phyloP scores from a whole-genome alignment of 768 basidiomycete genomes.

The Crassisporium funariophilum region DNA sequence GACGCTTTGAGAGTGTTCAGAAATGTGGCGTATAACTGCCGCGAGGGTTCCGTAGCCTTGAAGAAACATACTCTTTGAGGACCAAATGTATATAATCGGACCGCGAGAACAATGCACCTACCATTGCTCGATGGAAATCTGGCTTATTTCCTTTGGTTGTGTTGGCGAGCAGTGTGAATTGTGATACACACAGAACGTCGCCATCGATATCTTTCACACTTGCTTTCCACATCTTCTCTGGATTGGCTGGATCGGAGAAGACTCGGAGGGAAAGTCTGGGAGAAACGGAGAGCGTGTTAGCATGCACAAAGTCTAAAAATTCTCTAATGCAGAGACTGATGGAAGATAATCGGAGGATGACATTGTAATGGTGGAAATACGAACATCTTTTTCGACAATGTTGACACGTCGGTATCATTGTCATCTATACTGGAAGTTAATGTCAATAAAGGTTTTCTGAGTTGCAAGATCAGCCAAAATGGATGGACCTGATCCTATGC shows the following conservation, averaged over 20 bases:
- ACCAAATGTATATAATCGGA: background rate
- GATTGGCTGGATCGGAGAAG: conserved; percentile 60
- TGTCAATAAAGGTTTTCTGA: conserved; percentile 10
- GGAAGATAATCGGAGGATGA: conserved; percentile 15
- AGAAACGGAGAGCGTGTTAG: conserved; percentile 10
- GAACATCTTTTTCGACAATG: conserved; percentile 83
- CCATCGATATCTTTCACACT: conserved; percentile 88
- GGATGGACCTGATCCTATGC: conserved; percentile 75
- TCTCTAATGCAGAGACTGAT: background rate
- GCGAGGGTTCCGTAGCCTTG: conserved; percentile 70
- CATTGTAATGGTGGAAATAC: conserved; percentile 27
- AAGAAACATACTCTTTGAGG: conserved; percentile 9
- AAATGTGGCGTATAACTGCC: conserved; percentile 71
- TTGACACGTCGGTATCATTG: conserved; percentile 68
- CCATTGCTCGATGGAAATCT: conserved; percentile 95
- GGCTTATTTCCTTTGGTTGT: conserved; percentile 88
- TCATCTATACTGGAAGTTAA: conserved; percentile 65
- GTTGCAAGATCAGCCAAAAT: background rate
- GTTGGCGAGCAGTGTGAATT: conserved; percentile 89
- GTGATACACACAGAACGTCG: conserved; percentile 92
- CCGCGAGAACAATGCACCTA: conserved; percentile 31
- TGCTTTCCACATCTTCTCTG: conserved; percentile 79
- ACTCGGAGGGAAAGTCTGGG: conserved; percentile 70
- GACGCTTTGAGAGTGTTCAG: conserved; percentile 62
- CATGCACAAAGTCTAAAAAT: conserved; percentile 5